These are phyloP conservation scores for Salvia miltiorrhiza DNA, from an alignment of 257 asterid species.

Conservation along the genomic window DNA sequence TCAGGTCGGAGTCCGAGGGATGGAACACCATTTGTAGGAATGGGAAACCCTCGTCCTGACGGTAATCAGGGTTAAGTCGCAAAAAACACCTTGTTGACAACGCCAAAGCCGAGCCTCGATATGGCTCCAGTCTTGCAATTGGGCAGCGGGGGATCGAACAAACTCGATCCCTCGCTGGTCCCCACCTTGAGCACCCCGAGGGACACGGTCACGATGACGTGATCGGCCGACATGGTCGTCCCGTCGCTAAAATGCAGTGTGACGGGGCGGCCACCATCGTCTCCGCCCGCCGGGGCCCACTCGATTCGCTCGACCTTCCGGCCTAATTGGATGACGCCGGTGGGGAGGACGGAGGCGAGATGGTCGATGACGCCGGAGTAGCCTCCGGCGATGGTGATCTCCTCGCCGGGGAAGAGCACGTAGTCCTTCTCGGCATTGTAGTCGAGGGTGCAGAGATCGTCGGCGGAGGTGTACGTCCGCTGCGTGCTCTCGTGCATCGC, in stretches of 20 bases:
- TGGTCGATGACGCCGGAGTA: constrained; percentile 53
- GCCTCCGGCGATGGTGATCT: constrained; percentile 68
- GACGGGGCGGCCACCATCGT: constrained; percentile 41
- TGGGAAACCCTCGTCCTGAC: constrained; percentile 35
- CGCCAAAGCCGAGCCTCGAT: constrained; percentile 72
- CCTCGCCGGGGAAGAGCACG: constrained; percentile 73
- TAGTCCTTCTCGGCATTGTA: constrained; percentile 72
- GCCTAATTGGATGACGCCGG: constrained; percentile 58
- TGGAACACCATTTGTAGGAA: constrained; percentile 70
- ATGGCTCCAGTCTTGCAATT: constrained; percentile 55
- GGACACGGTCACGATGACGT: constrained; percentile 76
- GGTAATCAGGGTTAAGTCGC: constrained; percentile 24
- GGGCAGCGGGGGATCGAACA: constrained; percentile 78
- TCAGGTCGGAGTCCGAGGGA: constrained; percentile 25
- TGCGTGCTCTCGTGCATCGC: constrained; percentile 70
- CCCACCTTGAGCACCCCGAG: constrained; percentile 75
- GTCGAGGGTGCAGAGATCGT: constrained; percentile 52
- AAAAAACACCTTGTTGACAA: constrained; percentile 80
- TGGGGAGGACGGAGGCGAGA: constrained; percentile 64
- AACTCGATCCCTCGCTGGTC: constrained; percentile 25
- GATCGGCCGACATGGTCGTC: constrained; percentile 55
- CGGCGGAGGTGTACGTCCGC: constrained; percentile 73
- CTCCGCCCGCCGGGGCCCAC: constrained; percentile 36
- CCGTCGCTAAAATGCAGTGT: constrained; percentile 67
- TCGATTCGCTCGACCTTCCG: constrained; percentile 50